Evolutionary conservation across 768 basidiomycete genomes (phyloP).

Genomic region (Kondoa malvinella): DNA sequence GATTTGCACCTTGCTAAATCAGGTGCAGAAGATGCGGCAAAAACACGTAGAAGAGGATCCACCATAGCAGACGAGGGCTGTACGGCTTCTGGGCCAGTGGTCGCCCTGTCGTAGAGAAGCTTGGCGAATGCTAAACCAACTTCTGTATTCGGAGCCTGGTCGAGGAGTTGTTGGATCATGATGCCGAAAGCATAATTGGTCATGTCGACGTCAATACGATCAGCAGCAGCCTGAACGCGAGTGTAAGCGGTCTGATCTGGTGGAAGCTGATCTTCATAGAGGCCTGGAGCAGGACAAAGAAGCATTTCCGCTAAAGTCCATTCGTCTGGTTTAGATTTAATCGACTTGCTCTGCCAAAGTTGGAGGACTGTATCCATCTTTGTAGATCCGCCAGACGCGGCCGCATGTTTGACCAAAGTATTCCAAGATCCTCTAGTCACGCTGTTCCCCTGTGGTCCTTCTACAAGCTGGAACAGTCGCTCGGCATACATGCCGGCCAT

Average conservation of each 20-base stretch:
- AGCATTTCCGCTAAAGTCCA: background rate
- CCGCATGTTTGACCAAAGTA: background rate
- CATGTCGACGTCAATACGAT: background rate
- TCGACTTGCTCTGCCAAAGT: background rate
- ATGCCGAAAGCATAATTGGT: background rate
- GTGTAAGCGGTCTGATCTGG: background rate
- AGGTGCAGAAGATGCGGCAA: background rate
- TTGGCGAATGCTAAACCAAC: background rate
- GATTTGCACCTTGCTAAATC: background rate
- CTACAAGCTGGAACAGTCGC: background rate
- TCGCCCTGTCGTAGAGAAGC: background rate
- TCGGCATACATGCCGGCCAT: background rate
- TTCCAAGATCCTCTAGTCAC: background rate
- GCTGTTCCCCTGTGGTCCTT: background rate
- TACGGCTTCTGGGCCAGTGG: background rate
- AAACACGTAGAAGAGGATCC: constrained; percentile 17
- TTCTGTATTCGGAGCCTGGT: background rate
- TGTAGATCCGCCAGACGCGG: background rate
- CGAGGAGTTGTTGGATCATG: background rate
- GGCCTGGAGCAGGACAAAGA: background rate
- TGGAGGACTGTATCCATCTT: background rate
- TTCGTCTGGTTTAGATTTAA: background rate
- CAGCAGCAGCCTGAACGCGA: background rate
- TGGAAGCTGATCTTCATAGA: background rate
- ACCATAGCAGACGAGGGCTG: constrained; percentile 19